Evolutionary conservation across 2,329 filamentous ascomycete species (phyloP).

Genomic region (Chrysoporthe austroafricana): DNA sequence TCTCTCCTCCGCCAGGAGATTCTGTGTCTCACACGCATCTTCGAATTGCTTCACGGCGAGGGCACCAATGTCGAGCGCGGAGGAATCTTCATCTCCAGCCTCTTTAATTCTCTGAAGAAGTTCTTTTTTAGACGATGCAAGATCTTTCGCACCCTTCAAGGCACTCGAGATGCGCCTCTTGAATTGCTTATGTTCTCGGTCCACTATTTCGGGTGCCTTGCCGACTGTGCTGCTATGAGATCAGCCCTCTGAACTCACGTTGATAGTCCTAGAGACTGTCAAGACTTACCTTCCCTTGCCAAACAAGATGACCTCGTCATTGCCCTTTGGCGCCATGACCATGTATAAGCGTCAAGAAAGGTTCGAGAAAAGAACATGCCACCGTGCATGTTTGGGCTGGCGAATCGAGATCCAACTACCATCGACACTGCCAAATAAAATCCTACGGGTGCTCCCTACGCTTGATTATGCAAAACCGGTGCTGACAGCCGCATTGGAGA

Average conservation of each 20-base stretch:
- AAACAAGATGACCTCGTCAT: background rate
- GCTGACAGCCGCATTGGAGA: background rate
- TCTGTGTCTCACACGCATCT: background rate
- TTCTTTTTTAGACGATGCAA: conserved; percentile 7
- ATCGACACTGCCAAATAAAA: background rate
- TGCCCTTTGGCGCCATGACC: background rate
- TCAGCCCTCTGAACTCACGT: background rate
- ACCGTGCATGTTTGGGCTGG: background rate
- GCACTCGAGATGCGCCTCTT: conserved; percentile 2
- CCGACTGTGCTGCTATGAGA: background rate
- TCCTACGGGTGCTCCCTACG: background rate
- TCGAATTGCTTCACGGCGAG: conserved; percentile 8
- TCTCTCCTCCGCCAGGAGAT: conserved; percentile 3
- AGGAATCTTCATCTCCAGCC: background rate
- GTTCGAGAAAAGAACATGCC: background rate
- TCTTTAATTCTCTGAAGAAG: conserved; percentile 8
- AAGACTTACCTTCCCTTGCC: conserved; percentile 1
- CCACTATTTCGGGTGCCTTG: background rate
- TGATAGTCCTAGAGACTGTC: background rate
- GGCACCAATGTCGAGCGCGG: background rate
- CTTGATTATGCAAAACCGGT: background rate
- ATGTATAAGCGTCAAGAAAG: background rate
- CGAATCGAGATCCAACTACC: background rate
- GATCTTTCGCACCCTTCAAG: background rate
- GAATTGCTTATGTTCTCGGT: conserved; percentile 11